These are phyloP conservation scores for Solanum sparsipilum DNA, from an alignment of 257 asterid species.

Conservation along the genomic window DNA sequence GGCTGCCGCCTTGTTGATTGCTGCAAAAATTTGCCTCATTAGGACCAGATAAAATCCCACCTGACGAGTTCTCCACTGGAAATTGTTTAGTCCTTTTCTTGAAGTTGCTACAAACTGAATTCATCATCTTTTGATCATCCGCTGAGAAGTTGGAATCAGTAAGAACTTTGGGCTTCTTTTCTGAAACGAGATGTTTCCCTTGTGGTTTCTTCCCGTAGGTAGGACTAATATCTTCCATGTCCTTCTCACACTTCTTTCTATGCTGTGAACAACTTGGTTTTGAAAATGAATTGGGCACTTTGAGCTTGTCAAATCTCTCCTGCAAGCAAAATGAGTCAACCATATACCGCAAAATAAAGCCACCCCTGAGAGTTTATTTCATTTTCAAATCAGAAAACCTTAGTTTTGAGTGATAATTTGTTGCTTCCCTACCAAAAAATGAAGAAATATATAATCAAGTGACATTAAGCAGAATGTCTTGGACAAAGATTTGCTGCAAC, in stretches of 20 bases:
- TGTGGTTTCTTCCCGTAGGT: constrained; percentile 18
- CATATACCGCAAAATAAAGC: not conserved
- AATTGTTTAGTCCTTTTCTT: constrained; percentile 11
- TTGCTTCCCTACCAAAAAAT: not conserved
- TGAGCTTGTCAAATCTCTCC: constrained; percentile 29
- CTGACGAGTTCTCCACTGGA: constrained; percentile 10
- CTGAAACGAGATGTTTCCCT: constrained; percentile 8
- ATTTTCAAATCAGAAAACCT: not conserved
- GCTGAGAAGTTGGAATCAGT: constrained; percentile 13
- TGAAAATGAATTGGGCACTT: constrained; percentile 13
- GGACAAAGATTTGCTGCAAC: not conserved
- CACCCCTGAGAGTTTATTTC: not conserved
- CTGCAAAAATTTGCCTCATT: constrained; percentile 3
- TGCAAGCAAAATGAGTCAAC: constrained; percentile 13
- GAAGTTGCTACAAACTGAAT: constrained; percentile 23
- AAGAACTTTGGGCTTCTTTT: constrained; percentile 10
- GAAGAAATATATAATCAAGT: not conserved
- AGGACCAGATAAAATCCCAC: constrained; percentile 13
- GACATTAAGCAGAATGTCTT: not conserved
- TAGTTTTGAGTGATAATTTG: not conserved
- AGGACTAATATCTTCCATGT: constrained; percentile 2
- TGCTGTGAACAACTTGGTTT: constrained; percentile 11
- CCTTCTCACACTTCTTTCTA: constrained; percentile 13
- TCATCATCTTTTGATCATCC: constrained; percentile 13
- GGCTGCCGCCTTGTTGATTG: constrained; percentile 19